Evolutionary conservation across 2,329 filamentous ascomycete genomes (phyloP), one percentile per base, ranked within the genome.

Genomic region (Diaporthe citri): DNA sequence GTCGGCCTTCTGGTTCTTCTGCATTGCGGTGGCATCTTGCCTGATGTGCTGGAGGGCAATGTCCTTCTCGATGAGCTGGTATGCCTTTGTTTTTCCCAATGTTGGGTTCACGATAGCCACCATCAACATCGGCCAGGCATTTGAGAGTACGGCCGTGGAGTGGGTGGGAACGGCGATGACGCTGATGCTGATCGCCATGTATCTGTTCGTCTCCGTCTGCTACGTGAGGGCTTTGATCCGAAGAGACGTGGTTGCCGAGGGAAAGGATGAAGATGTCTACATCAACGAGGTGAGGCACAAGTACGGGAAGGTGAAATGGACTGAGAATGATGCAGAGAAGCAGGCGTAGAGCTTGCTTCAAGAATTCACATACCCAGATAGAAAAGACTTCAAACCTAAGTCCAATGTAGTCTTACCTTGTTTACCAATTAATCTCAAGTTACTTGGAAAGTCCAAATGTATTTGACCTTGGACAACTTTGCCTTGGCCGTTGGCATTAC

Each of bases 111-210:
- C 73, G 31, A 62, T 79, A 31, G 77, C 77, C 17, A 79, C 77
- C 20, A 74, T 43, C n/a, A 75, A 71, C 39, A 76, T 79, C 13
- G 77, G 77, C 48, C 55, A 75, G 59, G 73, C 76, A 34, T 52
- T 79, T 20, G 60, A 74, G 39, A 76, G 71, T 6, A 25, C 52
- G 2, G 75, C 73, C 3, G 66, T 79, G 22, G 43, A 73, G 52
- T 79, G 77, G 77, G 75, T 79, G n/a, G 77, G 74, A 10, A 76
- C 75, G 3, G 46, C 57, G 25, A 78, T 79, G 78, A 74, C 79
- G 6, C 48, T 76, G 1, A 15, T 77, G 3, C 69, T 79, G 46
- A 39, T 67, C 17, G 7, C 43, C 9, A 36, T 17, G 31, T 52
- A 67, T 36, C 46, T 67, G 22, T 52, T 17, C 12, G 62, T 67